These are phyloP conservation scores for Scedosporium boydii DNA, from an alignment of 2,329 filamentous ascomycete genomes.

Conservation along the genomic window DNA sequence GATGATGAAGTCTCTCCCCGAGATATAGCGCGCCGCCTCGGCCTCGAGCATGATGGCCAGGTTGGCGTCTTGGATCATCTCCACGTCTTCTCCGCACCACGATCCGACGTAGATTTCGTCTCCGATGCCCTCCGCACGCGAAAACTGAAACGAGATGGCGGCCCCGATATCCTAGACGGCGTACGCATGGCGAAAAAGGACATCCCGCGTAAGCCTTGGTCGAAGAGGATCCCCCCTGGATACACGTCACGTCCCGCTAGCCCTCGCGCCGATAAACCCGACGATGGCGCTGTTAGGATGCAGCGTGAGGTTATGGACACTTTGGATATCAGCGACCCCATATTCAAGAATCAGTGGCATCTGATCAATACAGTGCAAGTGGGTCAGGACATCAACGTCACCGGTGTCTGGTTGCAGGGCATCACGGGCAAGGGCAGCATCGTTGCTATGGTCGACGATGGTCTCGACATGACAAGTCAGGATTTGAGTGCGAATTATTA, in stretches of 20 bases:
- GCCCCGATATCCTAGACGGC: conserved; percentile 55
- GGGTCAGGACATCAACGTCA: conserved; percentile 95
- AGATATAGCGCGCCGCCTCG: conserved; percentile 62
- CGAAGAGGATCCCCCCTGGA: conserved; percentile 35
- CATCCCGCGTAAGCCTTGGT: conserved; percentile 36
- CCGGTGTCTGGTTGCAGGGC: conserved; percentile 80
- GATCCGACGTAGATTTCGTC: conserved; percentile 51
- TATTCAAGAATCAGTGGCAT: conserved; percentile 94
- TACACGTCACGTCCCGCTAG: background rate
- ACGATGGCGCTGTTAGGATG: conserved; percentile 38
- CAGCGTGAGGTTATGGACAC: conserved; percentile 52
- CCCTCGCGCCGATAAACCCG: conserved; percentile 9
- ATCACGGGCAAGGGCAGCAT: conserved; percentile 84
- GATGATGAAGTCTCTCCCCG: conserved; percentile 54
- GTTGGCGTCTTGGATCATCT: conserved; percentile 72
- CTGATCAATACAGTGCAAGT: conserved; percentile 71
- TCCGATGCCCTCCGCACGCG: conserved; percentile 7
- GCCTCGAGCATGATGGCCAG: conserved; percentile 70
- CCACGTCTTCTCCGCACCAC: conserved; percentile 73
- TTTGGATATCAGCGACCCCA: conserved; percentile 77
- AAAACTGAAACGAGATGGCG: conserved; percentile 17
- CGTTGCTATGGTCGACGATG: conserved; percentile 92
- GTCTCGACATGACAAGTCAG: conserved; percentile 88
- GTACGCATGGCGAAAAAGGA: conserved; percentile 76
- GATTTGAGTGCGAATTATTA: conserved; percentile 94